Base-by-base conservation (phyloP, 768 basidiomycete genomes). In the Collybia nuda region DNA sequence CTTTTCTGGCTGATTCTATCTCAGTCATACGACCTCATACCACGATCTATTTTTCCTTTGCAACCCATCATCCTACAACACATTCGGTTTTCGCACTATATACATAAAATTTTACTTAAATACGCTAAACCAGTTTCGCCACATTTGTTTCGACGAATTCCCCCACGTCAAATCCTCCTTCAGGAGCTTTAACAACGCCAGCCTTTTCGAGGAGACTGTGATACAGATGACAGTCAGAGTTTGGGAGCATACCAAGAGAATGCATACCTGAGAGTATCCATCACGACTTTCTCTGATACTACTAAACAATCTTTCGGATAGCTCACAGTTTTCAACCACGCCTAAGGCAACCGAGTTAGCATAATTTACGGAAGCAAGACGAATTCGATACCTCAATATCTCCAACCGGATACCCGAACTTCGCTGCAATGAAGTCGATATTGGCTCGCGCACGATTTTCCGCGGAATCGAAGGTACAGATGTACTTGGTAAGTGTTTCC, bases 291-390 rank as follows among this genome's bases (percentile, higher is more conserved):
- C n/a, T 67, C 69, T 6, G 86, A 79, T 40, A 95, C 85, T 29
- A 68, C 71, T 1, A 75, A 66, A 57, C 91, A 88, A 60, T 85
- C 78, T 9, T 73, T 55, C 2, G 90, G 85, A 65, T 93, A 96
- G 3, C 70, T 73, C 17, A 95, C 93, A 4, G 88, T 88, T 59
- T 78, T 71, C 56, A 95, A 72, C 94, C 93, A 96, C 18, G 85
- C 84, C 90, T 89, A 36, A n/a, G 36, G 50, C 15, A 12, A 39
- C 11, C 37, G 48, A 29, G 9, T 22, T 14, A 22, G 21, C 11
- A 17, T 37, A 44, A 35, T 48, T 19, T 44, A n/a, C 17, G 9
- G 22, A 38, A 18, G n/a, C 46, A 7, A 45, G 5, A 42, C 45
- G 18, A 39, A 36, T 8, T 23, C 50, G 54, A 38, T 35, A 86